Base-by-base conservation (phyloP, 257 asterid species). In the Scutellaria baicalensis region DNA sequence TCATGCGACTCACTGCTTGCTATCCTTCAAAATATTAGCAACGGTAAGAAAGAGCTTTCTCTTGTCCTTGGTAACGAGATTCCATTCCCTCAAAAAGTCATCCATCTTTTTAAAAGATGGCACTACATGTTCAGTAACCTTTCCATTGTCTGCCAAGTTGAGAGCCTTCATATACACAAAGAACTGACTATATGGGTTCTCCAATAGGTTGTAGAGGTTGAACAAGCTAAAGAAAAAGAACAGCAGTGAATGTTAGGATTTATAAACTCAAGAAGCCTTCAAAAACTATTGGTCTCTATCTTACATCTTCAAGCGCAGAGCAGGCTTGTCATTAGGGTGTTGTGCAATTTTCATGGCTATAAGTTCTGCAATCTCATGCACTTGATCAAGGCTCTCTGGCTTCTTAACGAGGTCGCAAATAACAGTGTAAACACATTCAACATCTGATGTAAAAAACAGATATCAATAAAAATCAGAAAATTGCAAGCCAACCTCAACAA, bases 191-290 rank as follows among this genome's bases (percentile, higher is more conserved):
- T 86, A 88, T 21, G 99, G 86, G 82, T 84, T 84, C 85, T 91
- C 97, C 92, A 94, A 65, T 35, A 91, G 82, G 76, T 94, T 94
- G 85, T 88, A 94, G 71, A 94, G 97, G 82, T 85, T 91, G 73
- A 91, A 88, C 85, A 94, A 77, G 78, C 99, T 94, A 88, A 39
- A 56, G 4, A 59, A 65, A 62, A 42, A 40, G 16, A 47, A 12
- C 40, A 36, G 33, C 54, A 57, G n/a, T n/a, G n/a, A 59, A 74
- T 59, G 64, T 79, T 51, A 82, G 18, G 39, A 35, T 43, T 58
- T 40, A n/a, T 59, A 55, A 59, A 62, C 58, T 16, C 35, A 52
- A 6, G 43, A 5, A 59, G 70, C 40, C 8, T 64, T n/a, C 21
- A 50, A 70, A 35, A 47, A 51, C n/a, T 39, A 48, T 14, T 27